These are phyloP conservation scores for Staphylotrichum longicolle DNA, from an alignment of 495 filamentous ascomycete genomes.

Conservation along the genomic window DNA sequence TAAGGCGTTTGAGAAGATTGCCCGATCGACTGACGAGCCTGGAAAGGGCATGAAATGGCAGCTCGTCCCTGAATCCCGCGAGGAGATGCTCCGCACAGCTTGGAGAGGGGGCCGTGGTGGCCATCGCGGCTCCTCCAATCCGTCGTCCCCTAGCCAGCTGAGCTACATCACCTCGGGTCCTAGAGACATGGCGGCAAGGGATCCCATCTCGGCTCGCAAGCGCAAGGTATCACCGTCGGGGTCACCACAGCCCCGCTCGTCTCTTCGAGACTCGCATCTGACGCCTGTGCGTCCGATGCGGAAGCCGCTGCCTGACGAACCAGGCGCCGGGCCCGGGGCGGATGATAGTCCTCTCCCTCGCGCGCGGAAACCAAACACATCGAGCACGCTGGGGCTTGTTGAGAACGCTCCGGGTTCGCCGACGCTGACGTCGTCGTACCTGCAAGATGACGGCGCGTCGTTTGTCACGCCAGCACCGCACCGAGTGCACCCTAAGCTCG, in stretches of 20 bases:
- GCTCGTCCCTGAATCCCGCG: constrained; percentile 73
- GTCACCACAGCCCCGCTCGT: constrained; percentile 48
- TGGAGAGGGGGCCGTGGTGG: constrained; percentile 55
- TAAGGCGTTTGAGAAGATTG: constrained; percentile 87
- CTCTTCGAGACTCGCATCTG: constrained; percentile 48
- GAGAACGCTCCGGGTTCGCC: constrained; percentile 63
- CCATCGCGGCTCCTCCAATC: constrained; percentile 56
- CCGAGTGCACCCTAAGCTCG: constrained; percentile 76
- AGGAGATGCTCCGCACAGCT: constrained; percentile 59
- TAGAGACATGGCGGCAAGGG: constrained; percentile 45
- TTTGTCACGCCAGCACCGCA: constrained; percentile 85
- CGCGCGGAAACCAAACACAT: constrained; percentile 43
- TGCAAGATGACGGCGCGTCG: constrained; percentile 51
- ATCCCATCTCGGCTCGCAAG: constrained; percentile 45
- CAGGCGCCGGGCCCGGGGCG: constrained; percentile 31
- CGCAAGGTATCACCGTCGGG: constrained; percentile 50
- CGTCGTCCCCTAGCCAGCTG: constrained; percentile 55
- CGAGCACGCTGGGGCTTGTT: constrained; percentile 55
- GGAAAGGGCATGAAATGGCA: constrained; percentile 99
- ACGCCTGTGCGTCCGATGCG: constrained; percentile 62
- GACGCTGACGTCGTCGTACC: constrained; percentile 63
- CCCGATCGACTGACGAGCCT: constrained; percentile 87
- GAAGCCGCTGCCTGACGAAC: constrained; percentile 46
- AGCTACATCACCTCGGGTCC: constrained; percentile 50
- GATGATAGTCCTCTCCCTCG: constrained; percentile 58